Base-by-base conservation (phyloP, 208 protist genomes). In the Blastocrithidia nonstop region DNA sequence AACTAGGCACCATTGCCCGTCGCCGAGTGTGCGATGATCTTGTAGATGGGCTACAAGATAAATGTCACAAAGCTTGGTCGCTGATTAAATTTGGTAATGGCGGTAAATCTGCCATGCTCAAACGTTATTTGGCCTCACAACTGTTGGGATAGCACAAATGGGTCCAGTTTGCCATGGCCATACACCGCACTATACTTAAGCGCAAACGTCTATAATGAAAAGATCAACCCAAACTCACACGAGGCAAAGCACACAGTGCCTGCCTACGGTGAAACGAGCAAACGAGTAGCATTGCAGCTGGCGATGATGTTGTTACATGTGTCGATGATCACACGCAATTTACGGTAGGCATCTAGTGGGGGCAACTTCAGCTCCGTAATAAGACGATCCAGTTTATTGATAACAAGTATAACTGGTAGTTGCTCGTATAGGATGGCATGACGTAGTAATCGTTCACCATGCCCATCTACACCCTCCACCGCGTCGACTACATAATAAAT, bases 351-450 rank as follows among this genome's bases (percentile, higher is more conserved):
- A 54, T 99, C 96, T 1, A 67, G 48, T 9, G 97, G 96, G 3
- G 97, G 97, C n/a, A 99, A 76, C 57, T 98, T 97, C 5, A 99
- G 65, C 55, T 99, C 98, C 2, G 98, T 58, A 6, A 99, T 93
- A 23, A 99, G 78, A 7, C 98, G 81, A 61, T 99, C 97, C 19
- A 99, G 43, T 57, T 99, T 99, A 50, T 95, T 98, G 39, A 99
- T 77, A 19, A 97, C 54, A 2, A 99, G 54, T 13, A 87, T 61
- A 11, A 99, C 48, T 3, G 89, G 71, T 7, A 98, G 31, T 16
- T 72, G 45, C 41, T 96, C 75, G 1, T 57, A 50, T 20, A 72
- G 45, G 0, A 97, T 39, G 2, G 82, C 74, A 23, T 89, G 77
- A 7, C 71, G 55, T 27, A 99, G 49, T n/a, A 97, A 33, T 28